These are phyloP conservation scores for Leucocoprinus sp. DNA, from an alignment of 768 basidiomycete species.

Conservation along the genomic window DNA sequence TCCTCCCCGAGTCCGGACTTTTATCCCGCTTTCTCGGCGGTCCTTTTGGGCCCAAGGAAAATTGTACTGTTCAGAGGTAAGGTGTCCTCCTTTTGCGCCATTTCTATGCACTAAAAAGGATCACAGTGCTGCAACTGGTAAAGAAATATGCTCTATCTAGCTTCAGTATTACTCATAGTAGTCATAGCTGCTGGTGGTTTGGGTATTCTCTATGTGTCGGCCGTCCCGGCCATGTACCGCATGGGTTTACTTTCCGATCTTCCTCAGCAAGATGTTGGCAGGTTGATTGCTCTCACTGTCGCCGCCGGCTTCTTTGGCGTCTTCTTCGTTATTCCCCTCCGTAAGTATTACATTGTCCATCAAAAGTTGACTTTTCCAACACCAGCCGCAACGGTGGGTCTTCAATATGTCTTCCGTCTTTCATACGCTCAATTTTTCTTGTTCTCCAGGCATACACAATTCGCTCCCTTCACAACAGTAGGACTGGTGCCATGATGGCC, in stretches of 20 bases:
- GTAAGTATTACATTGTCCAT: conserved; percentile 54
- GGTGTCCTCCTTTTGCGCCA: conserved; percentile 2
- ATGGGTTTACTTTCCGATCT: conserved; percentile 36
- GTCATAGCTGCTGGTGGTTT: conserved; percentile 43
- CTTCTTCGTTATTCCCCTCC: conserved; percentile 58
- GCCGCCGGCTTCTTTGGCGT: conserved; percentile 54
- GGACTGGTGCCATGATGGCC: conserved; percentile 40
- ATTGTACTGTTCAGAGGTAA: conserved; percentile 51
- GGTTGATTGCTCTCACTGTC: conserved; percentile 45
- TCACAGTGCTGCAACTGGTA: conserved; percentile 41
- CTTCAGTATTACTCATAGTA: neutral
- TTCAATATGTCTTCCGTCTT: neutral
- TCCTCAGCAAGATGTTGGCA: conserved; percentile 46
- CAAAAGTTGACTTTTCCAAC: conserved; percentile 60
- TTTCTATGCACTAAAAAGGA: neutral
- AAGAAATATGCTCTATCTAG: conserved; percentile 14
- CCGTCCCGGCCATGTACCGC: conserved; percentile 53
- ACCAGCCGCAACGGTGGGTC: conserved; percentile 47
- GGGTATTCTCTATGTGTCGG: conserved; percentile 52
- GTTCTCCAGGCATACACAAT: conserved; percentile 45
- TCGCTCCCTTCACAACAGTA: conserved; percentile 47
- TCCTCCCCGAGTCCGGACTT: conserved; percentile 37
- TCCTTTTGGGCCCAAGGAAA: conserved; percentile 58
- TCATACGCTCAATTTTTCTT: neutral
- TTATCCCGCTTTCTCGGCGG: conserved; percentile 42